Evolutionary conservation across 2,329 filamentous ascomycete species (phyloP).

Genomic region (Lasiodiplodia hormozganensis): DNA sequence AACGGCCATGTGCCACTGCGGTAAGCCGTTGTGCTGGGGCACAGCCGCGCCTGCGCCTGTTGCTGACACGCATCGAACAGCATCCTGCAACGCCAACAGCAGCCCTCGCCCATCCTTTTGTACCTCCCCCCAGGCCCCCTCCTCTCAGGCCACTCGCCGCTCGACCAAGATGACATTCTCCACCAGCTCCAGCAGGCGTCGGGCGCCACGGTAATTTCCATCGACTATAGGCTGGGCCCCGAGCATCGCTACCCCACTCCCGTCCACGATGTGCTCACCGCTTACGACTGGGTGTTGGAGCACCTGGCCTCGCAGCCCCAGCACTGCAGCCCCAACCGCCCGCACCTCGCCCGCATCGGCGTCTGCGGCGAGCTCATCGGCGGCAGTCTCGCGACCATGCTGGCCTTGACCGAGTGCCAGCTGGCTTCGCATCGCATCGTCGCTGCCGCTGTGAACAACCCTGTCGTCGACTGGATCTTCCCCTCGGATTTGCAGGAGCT

Average conservation of each 20-base stretch:
- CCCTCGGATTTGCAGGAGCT: slow-evolving; percentile 44
- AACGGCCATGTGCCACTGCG: slow-evolving; percentile 52
- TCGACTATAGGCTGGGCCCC: slow-evolving; percentile 53
- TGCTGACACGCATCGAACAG: slow-evolving; percentile 21
- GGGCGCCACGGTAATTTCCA: slow-evolving; percentile 50
- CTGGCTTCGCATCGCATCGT: slow-evolving; percentile 48
- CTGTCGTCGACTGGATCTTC: slow-evolving; percentile 57
- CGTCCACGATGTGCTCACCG: slow-evolving; percentile 55
- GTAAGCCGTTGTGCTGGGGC: slow-evolving; percentile 37
- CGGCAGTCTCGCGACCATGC: slow-evolving; percentile 55
- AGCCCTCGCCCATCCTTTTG: slow-evolving; percentile 44
- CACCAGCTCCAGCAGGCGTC: slow-evolving; percentile 45
- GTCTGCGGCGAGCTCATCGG: slow-evolving; percentile 55
- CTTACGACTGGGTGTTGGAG: slow-evolving; percentile 55
- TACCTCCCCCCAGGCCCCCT: slow-evolving; percentile 54
- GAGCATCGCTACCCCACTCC: slow-evolving; percentile 52
- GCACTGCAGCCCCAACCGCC: not conserved
- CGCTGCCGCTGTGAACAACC: slow-evolving; percentile 56
- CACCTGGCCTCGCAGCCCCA: slow-evolving; percentile 41
- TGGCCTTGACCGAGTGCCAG: slow-evolving; percentile 59
- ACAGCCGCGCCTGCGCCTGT: not conserved
- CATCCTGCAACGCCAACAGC: slow-evolving; percentile 16
- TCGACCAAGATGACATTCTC: slow-evolving; percentile 40
- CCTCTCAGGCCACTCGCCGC: slow-evolving; percentile 30
- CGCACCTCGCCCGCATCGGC: slow-evolving; percentile 31